These are phyloP conservation scores for Coemansia sp. DNA, from an alignment of 192 early-diverging fungal species.

Conservation along the genomic window DNA sequence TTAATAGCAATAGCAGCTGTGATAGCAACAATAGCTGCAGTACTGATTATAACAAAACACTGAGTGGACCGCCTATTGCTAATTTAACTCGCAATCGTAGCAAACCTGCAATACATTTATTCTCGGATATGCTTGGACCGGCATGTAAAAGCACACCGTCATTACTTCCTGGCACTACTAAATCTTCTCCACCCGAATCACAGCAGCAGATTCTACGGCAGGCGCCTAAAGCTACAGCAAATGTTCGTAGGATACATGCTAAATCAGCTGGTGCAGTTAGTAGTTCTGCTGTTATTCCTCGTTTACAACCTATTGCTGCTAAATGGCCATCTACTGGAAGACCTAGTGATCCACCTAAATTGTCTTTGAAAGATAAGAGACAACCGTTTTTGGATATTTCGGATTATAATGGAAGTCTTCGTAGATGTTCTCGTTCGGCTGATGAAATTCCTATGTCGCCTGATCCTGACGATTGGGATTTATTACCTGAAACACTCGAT, in stretches of 20 bases:
- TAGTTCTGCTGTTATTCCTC: constrained; percentile 5
- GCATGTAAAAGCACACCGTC: constrained; percentile 13
- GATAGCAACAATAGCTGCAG: neutral
- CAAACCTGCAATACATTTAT: neutral
- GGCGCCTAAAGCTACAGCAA: neutral
- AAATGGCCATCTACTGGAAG: constrained; percentile 1
- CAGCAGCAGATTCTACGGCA: neutral
- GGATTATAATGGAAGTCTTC: neutral
- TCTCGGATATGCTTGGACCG: neutral
- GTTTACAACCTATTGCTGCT: constrained; percentile 20
- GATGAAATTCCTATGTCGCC: neutral
- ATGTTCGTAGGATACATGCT: neutral
- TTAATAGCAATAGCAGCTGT: neutral
- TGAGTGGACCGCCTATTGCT: neutral
- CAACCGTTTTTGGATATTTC: neutral
- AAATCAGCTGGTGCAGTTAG: neutral
- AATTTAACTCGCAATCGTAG: neutral
- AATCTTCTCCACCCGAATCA: neutral
- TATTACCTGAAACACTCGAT: neutral
- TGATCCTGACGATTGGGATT: neutral
- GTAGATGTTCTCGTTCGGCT: neutral
- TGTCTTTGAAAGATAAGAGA: neutral
- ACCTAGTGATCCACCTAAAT: neutral
- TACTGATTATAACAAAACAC: neutral
- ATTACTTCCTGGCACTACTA: neutral